phyloP scores from a whole-genome alignment of 73 alveolate species.

The Blepharisma stoltei region DNA sequence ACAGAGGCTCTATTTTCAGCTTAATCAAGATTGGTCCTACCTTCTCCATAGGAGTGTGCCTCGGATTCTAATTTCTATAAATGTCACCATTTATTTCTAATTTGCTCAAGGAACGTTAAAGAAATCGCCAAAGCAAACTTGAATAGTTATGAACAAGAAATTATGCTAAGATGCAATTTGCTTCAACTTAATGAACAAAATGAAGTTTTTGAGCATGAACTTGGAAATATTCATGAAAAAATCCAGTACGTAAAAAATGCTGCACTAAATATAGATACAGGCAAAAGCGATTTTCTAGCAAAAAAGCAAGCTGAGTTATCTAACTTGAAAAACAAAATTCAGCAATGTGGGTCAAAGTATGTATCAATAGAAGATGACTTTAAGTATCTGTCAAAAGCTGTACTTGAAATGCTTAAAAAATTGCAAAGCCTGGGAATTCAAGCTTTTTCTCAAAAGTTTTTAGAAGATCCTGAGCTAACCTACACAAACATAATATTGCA shows the following conservation, averaged over 20 bases:
- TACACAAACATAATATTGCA: conserved; percentile 16
- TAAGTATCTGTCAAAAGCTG: background rate
- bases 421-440: background rate
- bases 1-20: no score
- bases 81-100: no score
- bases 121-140: background rate
- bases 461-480: conserved; percentile 24
- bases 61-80: no score
- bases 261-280: background rate
- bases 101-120: background rate
- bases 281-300: background rate
- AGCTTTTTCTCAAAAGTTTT: background rate
- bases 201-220: background rate
- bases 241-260: background rate
- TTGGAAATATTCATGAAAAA: background rate
- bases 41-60: no score
- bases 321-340: background rate
- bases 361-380: background rate
- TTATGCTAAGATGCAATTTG: background rate
- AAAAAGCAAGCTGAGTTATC: background rate
- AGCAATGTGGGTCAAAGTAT: background rate
- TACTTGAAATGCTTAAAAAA: background rate
- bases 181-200: background rate
- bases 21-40: no score
- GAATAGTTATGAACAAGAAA: conserved; percentile 21